Percentiles rank a stretch among this genome's conserved stretches.
Conservation (phyloP, 805 yeast genomes). For the Debaryomyces castellii region DNA sequence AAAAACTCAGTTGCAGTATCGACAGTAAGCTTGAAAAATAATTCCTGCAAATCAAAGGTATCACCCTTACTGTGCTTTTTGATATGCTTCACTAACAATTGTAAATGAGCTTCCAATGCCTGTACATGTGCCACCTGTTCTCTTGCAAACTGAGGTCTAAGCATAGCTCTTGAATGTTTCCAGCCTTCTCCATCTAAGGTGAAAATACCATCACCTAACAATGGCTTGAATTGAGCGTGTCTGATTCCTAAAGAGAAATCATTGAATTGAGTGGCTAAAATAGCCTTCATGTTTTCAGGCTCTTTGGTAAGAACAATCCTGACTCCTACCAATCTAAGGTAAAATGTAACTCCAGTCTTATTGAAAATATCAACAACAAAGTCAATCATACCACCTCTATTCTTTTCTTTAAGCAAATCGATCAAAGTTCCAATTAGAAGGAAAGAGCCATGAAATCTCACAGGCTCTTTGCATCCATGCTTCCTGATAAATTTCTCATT, state of each 20-base stretch:
- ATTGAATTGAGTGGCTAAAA: constrained; percentile 34
- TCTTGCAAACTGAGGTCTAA: constrained; percentile 39
- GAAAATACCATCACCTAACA: constrained; percentile 39
- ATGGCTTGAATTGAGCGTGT: constrained; percentile 27
- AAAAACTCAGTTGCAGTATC: constrained; percentile 42
- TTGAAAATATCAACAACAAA: constrained; percentile 8
- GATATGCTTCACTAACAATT: constrained; percentile 22
- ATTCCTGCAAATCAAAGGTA: constrained; percentile 31
- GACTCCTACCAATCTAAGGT: constrained; percentile 17
- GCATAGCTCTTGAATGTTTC: constrained; percentile 35
- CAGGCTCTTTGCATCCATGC: constrained; percentile 16
- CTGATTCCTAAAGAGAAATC: constrained; percentile 35
- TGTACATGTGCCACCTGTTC: constrained; percentile 35
- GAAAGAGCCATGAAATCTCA: neutral
- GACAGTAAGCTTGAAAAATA: constrained; percentile 34
- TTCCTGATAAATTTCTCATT: constrained; percentile 11
- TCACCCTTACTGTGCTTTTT: constrained; percentile 15
- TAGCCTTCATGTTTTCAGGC: constrained; percentile 36
- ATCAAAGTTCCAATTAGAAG: constrained; percentile 9
- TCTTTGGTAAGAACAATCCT: constrained; percentile 28
- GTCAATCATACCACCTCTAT: constrained; percentile 19
- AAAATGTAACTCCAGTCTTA: constrained; percentile 12
- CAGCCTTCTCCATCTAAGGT: constrained; percentile 38
- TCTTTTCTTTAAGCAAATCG: constrained; percentile 14
- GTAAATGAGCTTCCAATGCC: constrained; percentile 30